Base-by-base conservation (phyloP, 257 asterid genomes). In the Solanum appendiculatum region DNA sequence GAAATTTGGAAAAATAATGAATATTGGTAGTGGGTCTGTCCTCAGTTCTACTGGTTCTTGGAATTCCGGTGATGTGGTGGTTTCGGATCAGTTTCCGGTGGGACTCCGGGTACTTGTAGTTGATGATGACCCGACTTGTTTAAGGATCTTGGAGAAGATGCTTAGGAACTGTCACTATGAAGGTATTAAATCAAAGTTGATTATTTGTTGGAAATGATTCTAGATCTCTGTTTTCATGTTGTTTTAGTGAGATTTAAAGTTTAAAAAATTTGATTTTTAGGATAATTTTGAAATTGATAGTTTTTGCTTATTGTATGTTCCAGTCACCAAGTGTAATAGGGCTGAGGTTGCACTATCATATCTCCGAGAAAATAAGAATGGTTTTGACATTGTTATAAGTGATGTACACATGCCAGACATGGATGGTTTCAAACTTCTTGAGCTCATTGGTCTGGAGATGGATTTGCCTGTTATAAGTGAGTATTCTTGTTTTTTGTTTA, bases 351-450 rank as follows among this genome's bases (percentile, higher is more conserved):
- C 99, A 4, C 89, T 97, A 87, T 85, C 91, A 20, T 86, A 85
- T 31, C 98, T 97, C 16, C 89, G 99, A 85, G 96, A 93, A 20
- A 93, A 96, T 91, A 94, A 46, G 82, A 92, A 93, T 73, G 98
- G 96, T 15, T 97, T 86, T 36, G 98, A 97, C 48, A 82, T 97
- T 87, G 99, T 97, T 68, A 92, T 97, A 86, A 97, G 99, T 85
- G 99, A 97, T 83, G 99, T 97, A 14, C 99, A 96, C 82, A 97
- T 97, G 99, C 99, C 99, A 1, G 99, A 96, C 85, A 95, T 97
- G 96, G 98, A 97, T 89, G 99, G 99, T 60, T 97, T 97, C 87
- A 97, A 96, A 68, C 96, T 97, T 86, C 98, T 97, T 4, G 99
- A 96, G 89, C 92, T 87, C 14, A 90, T 97, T 85, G 99, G 99